Evolutionary conservation across 2,329 filamentous ascomycete species (phyloP), one percentile per base, ranked within the genome.

Genomic region (Clonostachys rhizophaga): DNA sequence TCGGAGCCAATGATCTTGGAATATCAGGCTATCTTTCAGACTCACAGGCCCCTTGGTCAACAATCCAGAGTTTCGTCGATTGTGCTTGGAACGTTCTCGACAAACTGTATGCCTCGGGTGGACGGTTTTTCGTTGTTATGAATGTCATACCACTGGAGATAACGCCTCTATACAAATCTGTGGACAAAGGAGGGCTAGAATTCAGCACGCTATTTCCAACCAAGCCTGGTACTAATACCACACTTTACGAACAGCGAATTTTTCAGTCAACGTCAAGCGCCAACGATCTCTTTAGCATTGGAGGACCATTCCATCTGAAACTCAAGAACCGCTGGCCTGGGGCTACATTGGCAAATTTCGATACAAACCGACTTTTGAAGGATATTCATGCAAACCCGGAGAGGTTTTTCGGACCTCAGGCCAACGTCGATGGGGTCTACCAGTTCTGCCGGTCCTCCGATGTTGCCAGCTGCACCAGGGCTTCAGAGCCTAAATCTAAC

Each of bases 1-100:
- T 91, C 55, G 88, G 88, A 4, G 91, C 87, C 20, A 92, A 92
- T 59, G 88, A 94, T 57, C 69, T 92, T 10, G 87, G 87, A 18
- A 73, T 71, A 48, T 65, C 73, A 45, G 84, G 77, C 9, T 86
- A 91, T 58, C 62, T 91, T 34, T 81, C 76, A 5, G 84, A 89
- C 58, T 73, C 71, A 20, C 83, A 89, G 59, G 63, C 75, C 5
- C 55, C 68, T 0, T 78, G 75, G 11, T 82, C 80, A 18, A 84
- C 78, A 3, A 73, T 91, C 6, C 68, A 73, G 2, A 76, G 84
- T 57, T 90, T 85, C 58, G 72, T 83, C 5, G 77, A 84, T 51
- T 91, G 87, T 58, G 70, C 89, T 2, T 90, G 84, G 69, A 59
- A 70, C 9, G 72, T 78, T 2, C 75, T 90, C 43, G 79, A 86